phyloP scores from a whole-genome alignment of 2,329 filamentous ascomycete species.

The Escovopsis weberi region DNA sequence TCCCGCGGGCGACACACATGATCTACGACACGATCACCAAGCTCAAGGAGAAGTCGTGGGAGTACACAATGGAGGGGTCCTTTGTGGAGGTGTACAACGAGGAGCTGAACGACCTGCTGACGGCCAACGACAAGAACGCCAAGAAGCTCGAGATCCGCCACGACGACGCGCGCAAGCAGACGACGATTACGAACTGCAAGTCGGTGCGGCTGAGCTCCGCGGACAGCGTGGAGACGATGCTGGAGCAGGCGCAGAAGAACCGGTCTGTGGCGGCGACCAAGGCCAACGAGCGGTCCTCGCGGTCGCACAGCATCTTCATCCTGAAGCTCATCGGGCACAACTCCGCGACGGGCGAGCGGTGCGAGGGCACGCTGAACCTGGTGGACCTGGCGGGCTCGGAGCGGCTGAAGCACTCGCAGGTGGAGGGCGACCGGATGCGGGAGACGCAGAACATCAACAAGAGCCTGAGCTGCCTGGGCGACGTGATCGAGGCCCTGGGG shows the following conservation, averaged over 20 bases:
- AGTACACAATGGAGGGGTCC: constrained; percentile 83
- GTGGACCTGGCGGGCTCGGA: constrained; percentile 94
- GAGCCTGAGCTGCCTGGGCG: constrained; percentile 77
- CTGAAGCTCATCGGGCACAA: constrained; percentile 66
- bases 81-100: constrained; percentile 99
- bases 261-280: constrained; percentile 93
- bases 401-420: constrained; percentile 72
- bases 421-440: constrained; percentile 72
- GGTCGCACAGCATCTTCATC: constrained; percentile 93
- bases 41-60: constrained; percentile 84
- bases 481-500: constrained; percentile 89
- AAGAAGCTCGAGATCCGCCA: constrained; percentile 85
- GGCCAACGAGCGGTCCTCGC: constrained; percentile 85
- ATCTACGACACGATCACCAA: constrained; percentile 80
- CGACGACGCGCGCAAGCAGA: constrained; percentile 68
- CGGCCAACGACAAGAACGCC: constrained; percentile 38
- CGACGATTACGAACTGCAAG: constrained; percentile 65
- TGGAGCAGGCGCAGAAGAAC: constrained; percentile 70
- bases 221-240: constrained; percentile 62
- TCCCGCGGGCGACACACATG: constrained; percentile 80
- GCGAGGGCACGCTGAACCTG: constrained; percentile 86
- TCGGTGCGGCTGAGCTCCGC: constrained; percentile 66
- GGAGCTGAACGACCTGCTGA: constrained; percentile 78
- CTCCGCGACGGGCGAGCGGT: constrained; percentile 60
- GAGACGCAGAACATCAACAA: constrained; percentile 98